phyloP scores from a whole-genome alignment of 192 early-diverging fungal genomes.

The Spizellomyces punctatus region DNA sequence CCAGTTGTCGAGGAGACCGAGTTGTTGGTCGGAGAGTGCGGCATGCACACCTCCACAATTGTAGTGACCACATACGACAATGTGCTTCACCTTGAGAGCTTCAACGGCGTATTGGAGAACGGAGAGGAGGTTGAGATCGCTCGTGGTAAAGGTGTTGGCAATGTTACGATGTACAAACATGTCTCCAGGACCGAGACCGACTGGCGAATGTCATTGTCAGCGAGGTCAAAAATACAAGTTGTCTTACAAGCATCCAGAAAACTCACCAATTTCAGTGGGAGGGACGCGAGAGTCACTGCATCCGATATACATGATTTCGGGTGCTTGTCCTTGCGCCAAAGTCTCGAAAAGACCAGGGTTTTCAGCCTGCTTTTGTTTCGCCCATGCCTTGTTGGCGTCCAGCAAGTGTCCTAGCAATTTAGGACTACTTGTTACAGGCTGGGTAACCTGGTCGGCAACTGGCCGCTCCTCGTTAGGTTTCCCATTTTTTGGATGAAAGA shows the following conservation, averaged over 20 bases:
- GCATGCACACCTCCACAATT: constrained; percentile 48
- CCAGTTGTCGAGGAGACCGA: constrained; percentile 89
- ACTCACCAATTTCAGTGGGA: constrained; percentile 65
- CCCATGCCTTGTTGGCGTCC: constrained; percentile 47
- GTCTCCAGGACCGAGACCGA: constrained; percentile 70
- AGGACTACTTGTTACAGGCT: too few relatives aligned
- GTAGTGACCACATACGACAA: constrained; percentile 83
- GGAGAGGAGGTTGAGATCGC: constrained; percentile 79
- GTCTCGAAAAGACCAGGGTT: constrained; percentile 74
- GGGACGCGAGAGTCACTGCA: constrained; percentile 95
- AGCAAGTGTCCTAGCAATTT: constrained; percentile 29
- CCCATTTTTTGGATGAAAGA: too few relatives aligned
- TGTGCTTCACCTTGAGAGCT: constrained; percentile 87
- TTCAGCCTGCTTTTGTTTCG: constrained; percentile 33
- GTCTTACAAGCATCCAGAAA: constrained; percentile 35
- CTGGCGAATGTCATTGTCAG: not conserved
- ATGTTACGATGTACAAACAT: constrained; percentile 98
- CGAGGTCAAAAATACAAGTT: not conserved
- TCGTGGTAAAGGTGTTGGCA: constrained; percentile 84
- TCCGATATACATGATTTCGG: constrained; percentile 88
- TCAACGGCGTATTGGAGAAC: constrained; percentile 95
- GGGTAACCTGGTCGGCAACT: too few relatives aligned
- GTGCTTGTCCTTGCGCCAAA: constrained; percentile 74
- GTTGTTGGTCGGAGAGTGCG: constrained; percentile 38
- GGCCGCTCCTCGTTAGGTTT: too few relatives aligned